phyloP scores from a whole-genome alignment of 495 filamentous ascomycete species.

The Tuber microsphaerosporum region DNA sequence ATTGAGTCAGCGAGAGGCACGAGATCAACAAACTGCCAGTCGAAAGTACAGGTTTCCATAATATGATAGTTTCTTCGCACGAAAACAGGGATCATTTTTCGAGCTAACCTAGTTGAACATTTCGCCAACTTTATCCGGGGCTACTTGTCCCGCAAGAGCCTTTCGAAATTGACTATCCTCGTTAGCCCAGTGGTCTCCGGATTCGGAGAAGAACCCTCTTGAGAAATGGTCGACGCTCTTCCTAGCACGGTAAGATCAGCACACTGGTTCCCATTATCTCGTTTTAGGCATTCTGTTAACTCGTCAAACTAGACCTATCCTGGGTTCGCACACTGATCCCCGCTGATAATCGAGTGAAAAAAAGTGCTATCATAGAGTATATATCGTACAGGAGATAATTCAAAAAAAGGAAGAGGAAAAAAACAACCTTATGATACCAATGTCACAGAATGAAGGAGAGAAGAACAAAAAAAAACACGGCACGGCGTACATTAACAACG shows the following conservation, averaged over 20 bases:
- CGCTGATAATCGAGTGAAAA: neutral
- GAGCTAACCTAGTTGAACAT: neutral
- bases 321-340: neutral
- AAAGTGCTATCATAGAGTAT: neutral
- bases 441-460: neutral
- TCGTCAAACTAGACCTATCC: neutral
- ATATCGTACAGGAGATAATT: neutral
- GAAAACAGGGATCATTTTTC: neutral
- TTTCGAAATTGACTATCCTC: neutral
- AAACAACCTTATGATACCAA: neutral
- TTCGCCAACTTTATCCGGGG: neutral
- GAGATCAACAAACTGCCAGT: too few relatives aligned
- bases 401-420: neutral
- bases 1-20: too few relatives aligned
- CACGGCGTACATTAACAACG: neutral
- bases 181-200: neutral
- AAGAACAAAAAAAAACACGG: neutral
- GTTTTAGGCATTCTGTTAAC: neutral
- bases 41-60: too few relatives aligned
- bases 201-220: neutral
- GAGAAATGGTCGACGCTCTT: neutral
- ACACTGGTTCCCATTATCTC: neutral
- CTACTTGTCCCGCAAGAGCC: neutral
- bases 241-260: neutral
- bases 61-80: too few relatives aligned